Evolutionary conservation across 192 early-diverging fungal species (phyloP), one percentile per base, ranked within the genome.

Genomic region (Backusella tuberculispora): DNA sequence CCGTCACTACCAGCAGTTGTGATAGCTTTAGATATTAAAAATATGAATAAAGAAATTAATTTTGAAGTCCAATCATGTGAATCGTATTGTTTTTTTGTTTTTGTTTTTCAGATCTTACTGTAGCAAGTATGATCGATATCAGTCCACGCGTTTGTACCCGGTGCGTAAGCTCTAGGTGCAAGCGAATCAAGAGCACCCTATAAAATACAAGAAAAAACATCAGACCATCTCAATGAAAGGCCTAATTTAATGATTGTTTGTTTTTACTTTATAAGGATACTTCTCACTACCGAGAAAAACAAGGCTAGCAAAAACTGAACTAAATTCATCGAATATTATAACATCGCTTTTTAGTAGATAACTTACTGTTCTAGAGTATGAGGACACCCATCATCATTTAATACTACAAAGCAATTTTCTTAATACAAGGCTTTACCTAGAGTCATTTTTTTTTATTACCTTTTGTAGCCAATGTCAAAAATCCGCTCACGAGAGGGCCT

Each of bases 71-170:
- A 38, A 50, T 15, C 24, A 34, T 50, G 37, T 71, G 43, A 71
- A 13, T 17, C 21, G 1, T 37, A 40, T 13, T 12, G 12, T 34
- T 34, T 34, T 34, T 44, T 37, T 48, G 24, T 70, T 44, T 44
- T n/a, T n/a, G n/a, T n/a, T 60, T 26, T 7, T 17, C 17, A 60
- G 5, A 45, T 34, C 65, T 74, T 74, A 74, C 73, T 88, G 69
- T 88, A 88, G 19, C 82, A 84, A 6, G 87, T 88, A 19, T 86
- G 82, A 63, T 88, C 87, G 60, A 80, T 71, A 73, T 84, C 86
- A n/a, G 88, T 89, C 88, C 88, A 89, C 7, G 88, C 88, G 73
- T 89, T 89, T n/a, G 88, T 89, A 26, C 88, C 86, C 71, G 85
- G 78, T n/a, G 88, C 85, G 40, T 86, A 74, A 53, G 88, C 82